phyloP scores from a whole-genome alignment of 176 grass and related monocot species.

The Thalia dealbata region DNA sequence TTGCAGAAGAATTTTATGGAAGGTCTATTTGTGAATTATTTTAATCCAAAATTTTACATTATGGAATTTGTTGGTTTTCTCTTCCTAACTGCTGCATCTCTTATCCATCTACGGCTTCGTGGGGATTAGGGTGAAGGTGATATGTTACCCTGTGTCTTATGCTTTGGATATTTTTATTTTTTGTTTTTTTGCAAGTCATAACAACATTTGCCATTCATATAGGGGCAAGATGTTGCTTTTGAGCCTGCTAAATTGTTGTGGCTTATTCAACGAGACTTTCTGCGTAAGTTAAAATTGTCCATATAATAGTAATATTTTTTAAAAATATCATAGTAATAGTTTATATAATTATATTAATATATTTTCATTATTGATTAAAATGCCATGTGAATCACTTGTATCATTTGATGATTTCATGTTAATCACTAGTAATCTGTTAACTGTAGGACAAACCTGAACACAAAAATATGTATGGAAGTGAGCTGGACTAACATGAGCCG shows the following conservation, averaged over 20 bases:
- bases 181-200: not conserved
- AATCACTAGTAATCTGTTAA: too few species aligned
- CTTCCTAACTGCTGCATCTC: constrained; percentile 36
- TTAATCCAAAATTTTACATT: constrained; percentile 10
- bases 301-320: not conserved
- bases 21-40: constrained; percentile 36
- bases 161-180: not conserved
- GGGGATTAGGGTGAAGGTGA: constrained; percentile 84
- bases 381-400: too few species aligned
- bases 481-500: too few species aligned
- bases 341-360: too few species aligned
- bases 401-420: too few species aligned
- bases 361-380: too few species aligned
- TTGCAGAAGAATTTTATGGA: constrained; percentile 95
- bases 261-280: constrained; percentile 94
- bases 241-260: constrained; percentile 93
- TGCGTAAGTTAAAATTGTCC: constrained; percentile 44
- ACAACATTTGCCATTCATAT: constrained; percentile 13
- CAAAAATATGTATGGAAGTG: too few species aligned
- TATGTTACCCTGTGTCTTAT: not conserved
- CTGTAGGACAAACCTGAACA: too few species aligned
- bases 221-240: constrained; percentile 94
- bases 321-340: too few species aligned
- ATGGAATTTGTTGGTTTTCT: constrained; percentile 11
- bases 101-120: constrained; percentile 17